phyloP scores from a whole-genome alignment of 1,139 yeast genomes.

The Suhomyces bribrorum region DNA sequence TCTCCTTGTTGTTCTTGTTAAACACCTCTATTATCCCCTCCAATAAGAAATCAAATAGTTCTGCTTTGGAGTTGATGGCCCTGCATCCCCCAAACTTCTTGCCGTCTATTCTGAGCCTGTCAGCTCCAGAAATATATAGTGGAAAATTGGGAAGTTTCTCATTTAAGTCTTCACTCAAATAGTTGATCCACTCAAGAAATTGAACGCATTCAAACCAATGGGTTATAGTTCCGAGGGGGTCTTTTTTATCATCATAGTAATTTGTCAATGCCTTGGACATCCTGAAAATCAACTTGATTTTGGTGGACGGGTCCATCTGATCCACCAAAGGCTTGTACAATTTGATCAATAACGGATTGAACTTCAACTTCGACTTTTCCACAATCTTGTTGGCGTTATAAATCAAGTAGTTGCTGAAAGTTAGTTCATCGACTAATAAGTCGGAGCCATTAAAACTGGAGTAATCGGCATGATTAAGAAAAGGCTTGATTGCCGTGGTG shows the following conservation, averaged over 20 bases:
- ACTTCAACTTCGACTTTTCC: conserved; percentile 20
- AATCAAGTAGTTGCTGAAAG: conserved; percentile 30
- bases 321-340: conserved; percentile 37
- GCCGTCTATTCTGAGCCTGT: neutral
- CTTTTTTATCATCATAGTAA: neutral
- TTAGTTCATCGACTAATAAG: conserved; percentile 16
- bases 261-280: conserved; percentile 9
- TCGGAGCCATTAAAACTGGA: conserved; percentile 12
- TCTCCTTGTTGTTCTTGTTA: conserved; percentile 6
- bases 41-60: conserved; percentile 9
- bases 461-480: conserved; percentile 7
- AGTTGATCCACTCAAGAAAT: conserved; percentile 21
- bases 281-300: conserved; percentile 16
- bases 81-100: conserved; percentile 5
- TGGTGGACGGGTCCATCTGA: conserved; percentile 28
- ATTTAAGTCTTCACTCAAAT: conserved; percentile 5
- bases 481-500: neutral
- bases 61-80: conserved; percentile 4
- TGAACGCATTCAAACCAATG: conserved; percentile 17
- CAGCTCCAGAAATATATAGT: neutral
- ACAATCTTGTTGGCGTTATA: conserved; percentile 26
- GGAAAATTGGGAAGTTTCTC: conserved; percentile 5
- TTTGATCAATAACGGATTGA: conserved; percentile 31
- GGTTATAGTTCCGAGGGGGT: conserved; percentile 1
- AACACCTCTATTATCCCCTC: conserved; percentile 5